These are phyloP conservation scores for Alternaria conjuncta DNA, from an alignment of 2,329 filamentous ascomycete genomes.

Conservation along the genomic window DNA sequence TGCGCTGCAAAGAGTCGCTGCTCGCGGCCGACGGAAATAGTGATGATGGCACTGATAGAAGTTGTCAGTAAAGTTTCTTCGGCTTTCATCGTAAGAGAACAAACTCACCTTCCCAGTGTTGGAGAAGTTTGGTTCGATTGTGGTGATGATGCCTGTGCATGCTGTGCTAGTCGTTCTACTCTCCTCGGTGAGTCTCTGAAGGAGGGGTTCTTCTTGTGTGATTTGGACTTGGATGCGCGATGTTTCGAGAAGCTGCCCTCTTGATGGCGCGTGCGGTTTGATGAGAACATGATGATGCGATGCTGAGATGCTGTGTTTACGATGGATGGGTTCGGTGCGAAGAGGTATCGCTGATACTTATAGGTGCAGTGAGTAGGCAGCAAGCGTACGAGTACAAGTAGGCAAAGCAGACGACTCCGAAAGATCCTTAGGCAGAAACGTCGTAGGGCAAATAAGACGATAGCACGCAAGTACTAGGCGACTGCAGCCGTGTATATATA, in stretches of 20 bases:
- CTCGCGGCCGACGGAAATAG: slow-evolving; percentile 78
- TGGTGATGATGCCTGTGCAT: slow-evolving; percentile 41
- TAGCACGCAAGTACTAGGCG: slow-evolving; percentile 34
- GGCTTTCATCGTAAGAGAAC: background rate
- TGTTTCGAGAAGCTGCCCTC: slow-evolving; percentile 49
- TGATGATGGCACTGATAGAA: slow-evolving; percentile 67
- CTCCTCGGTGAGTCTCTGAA: slow-evolving; percentile 45
- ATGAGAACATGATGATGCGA: slow-evolving; percentile 45
- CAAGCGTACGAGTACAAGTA: slow-evolving; percentile 32
- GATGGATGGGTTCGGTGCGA: slow-evolving; percentile 12
- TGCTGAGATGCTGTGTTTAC: background rate
- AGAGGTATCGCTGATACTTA: slow-evolving; percentile 37
- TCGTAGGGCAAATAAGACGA: slow-evolving; percentile 30
- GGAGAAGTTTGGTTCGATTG: slow-evolving; percentile 46
- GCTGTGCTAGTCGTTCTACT: slow-evolving; percentile 44
- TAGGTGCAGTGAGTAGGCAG: slow-evolving; percentile 38
- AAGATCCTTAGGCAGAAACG: slow-evolving; percentile 43
- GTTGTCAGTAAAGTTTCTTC: slow-evolving; percentile 22
- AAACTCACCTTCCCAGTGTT: slow-evolving; percentile 45
- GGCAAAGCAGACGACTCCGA: slow-evolving; percentile 28
- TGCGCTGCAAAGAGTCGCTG: slow-evolving; percentile 91
- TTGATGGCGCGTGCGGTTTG: slow-evolving; percentile 38
- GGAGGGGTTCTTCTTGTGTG: slow-evolving; percentile 47
- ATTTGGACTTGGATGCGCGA: slow-evolving; percentile 48
- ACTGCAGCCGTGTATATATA: slow-evolving; percentile 43